These are phyloP conservation scores for Plantago major DNA, from an alignment of 257 asterid species.

Conservation along the genomic window DNA sequence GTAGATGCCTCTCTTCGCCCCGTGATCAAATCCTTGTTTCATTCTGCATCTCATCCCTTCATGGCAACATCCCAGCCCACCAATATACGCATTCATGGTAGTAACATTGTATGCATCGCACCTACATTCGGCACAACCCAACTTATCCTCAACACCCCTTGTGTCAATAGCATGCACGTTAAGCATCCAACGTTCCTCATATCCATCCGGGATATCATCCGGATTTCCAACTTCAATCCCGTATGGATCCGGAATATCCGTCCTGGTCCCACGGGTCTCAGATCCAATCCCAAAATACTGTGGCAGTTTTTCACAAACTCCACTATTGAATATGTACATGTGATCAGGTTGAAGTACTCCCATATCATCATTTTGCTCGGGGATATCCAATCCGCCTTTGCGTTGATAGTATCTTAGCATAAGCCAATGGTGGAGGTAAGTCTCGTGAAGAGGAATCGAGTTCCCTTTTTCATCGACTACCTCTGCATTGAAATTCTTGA, in stretches of 20 bases:
- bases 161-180: slow-evolving; percentile 87
- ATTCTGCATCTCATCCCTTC: slow-evolving; percentile 53
- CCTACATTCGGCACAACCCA: slow-evolving; percentile 79
- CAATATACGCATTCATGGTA: slow-evolving; percentile 34
- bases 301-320: slow-evolving; percentile 43
- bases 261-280: slow-evolving; percentile 63
- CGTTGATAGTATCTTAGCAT: slow-evolving; percentile 41
- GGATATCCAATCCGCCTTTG: slow-evolving; percentile 18
- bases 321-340: slow-evolving; percentile 35
- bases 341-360: slow-evolving; percentile 31
- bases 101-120: slow-evolving; percentile 69
- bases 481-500: slow-evolving; percentile 61
- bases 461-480: slow-evolving; percentile 56
- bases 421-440: slow-evolving; percentile 81
- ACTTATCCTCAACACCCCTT: slow-evolving; percentile 55
- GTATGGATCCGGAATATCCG: slow-evolving; percentile 64
- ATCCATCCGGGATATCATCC: slow-evolving; percentile 49
- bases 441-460: slow-evolving; percentile 61
- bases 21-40: slow-evolving; percentile 33
- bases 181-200: slow-evolving; percentile 67
- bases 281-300: slow-evolving; percentile 90
- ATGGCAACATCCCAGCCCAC: slow-evolving; percentile 75
- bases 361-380: neutral
- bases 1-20: slow-evolving; percentile 43
- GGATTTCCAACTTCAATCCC: slow-evolving; percentile 70